These are phyloP conservation scores for Cadophora gregata DNA, from an alignment of 2,329 filamentous ascomycete species.

Conservation along the genomic window DNA sequence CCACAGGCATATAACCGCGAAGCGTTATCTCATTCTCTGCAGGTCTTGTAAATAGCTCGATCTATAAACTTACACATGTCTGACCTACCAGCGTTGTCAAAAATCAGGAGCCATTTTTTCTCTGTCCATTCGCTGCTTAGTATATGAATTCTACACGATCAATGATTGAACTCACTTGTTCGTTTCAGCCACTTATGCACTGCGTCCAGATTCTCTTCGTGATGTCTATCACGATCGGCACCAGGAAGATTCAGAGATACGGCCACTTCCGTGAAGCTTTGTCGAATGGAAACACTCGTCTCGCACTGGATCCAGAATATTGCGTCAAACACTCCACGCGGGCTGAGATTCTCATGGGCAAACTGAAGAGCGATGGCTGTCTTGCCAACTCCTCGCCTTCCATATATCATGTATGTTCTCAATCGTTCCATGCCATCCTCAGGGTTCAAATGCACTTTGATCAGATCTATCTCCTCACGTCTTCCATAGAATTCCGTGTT, in stretches of 20 bases:
- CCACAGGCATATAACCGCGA: conserved; percentile 38
- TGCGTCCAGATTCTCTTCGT: conserved; percentile 31
- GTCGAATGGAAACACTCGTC: conserved; percentile 35
- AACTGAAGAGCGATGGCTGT: conserved; percentile 36
- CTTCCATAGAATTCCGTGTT: conserved; percentile 37
- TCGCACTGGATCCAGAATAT: conserved; percentile 42
- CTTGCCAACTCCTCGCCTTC: conserved; percentile 39
- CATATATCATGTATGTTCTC: conserved; percentile 39
- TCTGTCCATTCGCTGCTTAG: not conserved
- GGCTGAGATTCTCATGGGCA: conserved; percentile 20
- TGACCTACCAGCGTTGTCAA: conserved; percentile 32
- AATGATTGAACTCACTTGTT: conserved; percentile 22
- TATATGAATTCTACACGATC: no score
- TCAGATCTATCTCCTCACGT: conserved; percentile 34
- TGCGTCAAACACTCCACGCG: conserved; percentile 32
- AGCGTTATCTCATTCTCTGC: conserved; percentile 22
- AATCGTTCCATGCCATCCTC: not conserved
- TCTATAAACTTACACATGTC: no score
- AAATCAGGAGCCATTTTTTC: conserved; percentile 30
- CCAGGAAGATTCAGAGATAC: conserved; percentile 36
- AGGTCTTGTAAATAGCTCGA: not conserved
- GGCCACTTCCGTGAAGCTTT: conserved; percentile 42
- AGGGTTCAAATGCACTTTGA: conserved; percentile 23
- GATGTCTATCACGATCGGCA: conserved; percentile 27
- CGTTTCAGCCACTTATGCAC: conserved; percentile 33